These are phyloP conservation scores for Dichotomopilus funicola DNA, from an alignment of 2,329 filamentous ascomycete species.

Conservation along the genomic window DNA sequence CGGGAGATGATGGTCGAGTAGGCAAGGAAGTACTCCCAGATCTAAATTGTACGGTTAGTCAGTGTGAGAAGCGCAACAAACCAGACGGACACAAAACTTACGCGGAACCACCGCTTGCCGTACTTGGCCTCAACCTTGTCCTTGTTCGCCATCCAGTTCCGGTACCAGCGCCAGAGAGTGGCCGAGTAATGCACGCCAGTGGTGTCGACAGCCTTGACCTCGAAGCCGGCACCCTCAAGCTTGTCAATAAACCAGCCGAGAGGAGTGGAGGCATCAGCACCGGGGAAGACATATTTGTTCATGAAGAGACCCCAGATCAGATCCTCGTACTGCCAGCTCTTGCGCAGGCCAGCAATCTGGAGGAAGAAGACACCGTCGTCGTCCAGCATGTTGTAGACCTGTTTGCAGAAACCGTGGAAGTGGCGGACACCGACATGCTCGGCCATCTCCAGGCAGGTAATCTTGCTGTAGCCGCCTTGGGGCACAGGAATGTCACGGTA, in stretches of 20 bases:
- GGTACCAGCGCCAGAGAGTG: constrained; percentile 96
- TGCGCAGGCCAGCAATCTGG: constrained; percentile 89
- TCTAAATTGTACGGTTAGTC: constrained; percentile 40
- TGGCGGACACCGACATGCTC: constrained; percentile 96
- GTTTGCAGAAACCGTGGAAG: constrained; percentile 71
- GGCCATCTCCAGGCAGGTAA: constrained; percentile 96
- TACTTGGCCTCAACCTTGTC: constrained; percentile 95
- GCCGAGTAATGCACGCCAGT: constrained; percentile 95
- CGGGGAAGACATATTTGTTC: constrained; percentile 99
- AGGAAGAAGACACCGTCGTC: constrained; percentile 95
- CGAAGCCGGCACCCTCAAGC: constrained; percentile 80
- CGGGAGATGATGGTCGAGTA: constrained; percentile 78
- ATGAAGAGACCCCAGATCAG: constrained; percentile 98
- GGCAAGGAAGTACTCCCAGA: constrained; percentile 88
- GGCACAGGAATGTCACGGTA: constrained; percentile 89
- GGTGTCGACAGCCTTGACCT: constrained; percentile 88
- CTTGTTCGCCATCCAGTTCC: constrained; percentile 93
- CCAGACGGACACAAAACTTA: constrained; percentile 41
- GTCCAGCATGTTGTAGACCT: constrained; percentile 92
- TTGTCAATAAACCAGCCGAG: constrained; percentile 80
- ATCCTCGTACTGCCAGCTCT: constrained; percentile 96
- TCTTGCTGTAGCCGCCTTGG: constrained; percentile 79
- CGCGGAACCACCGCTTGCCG: constrained; percentile 89
- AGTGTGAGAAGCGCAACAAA: background rate
- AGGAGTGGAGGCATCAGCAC: constrained; percentile 90